Conservation (phyloP, 2,329 filamentous ascomycete genomes). For the Fusarium oxysporum region DNA sequence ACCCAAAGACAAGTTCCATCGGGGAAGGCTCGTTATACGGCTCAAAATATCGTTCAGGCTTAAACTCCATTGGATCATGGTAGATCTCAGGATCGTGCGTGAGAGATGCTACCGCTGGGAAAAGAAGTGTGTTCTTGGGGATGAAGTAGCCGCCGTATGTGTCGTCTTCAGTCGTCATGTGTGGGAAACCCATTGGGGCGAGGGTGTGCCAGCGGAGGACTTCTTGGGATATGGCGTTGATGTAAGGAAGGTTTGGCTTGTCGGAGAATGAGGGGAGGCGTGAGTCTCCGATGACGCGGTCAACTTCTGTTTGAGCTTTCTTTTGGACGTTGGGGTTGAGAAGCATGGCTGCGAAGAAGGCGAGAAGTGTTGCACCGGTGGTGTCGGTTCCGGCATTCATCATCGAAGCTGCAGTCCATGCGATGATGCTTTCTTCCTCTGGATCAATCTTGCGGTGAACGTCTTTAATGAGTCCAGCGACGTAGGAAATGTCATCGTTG, state of each 20-base stretch:
- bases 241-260: conserved; percentile 57
- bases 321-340: conserved; percentile 56
- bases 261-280: conserved; percentile 59
- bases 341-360: conserved; percentile 59
- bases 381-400: conserved; percentile 51
- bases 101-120: not conserved
- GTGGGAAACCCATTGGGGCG: conserved; percentile 51
- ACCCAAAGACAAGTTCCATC: conserved; percentile 47
- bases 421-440: conserved; percentile 14
- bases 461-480: conserved; percentile 5
- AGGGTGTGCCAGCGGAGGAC: conserved; percentile 47
- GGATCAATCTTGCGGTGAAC: not conserved
- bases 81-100: conserved; percentile 53
- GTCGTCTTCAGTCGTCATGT: conserved; percentile 50
- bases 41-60: conserved; percentile 40
- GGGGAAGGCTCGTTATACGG: conserved; percentile 47
- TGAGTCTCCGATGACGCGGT: conserved; percentile 55
- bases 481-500: conserved; percentile 4
- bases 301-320: conserved; percentile 55
- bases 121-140: conserved; percentile 44
- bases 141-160: conserved; percentile 39
- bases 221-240: conserved; percentile 49
- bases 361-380: conserved; percentile 43
- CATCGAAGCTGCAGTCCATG: conserved; percentile 24
- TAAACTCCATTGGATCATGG: conserved; percentile 52